phyloP scores from a whole-genome alignment of 441 rosid species.

The Daphne laureola region DNA sequence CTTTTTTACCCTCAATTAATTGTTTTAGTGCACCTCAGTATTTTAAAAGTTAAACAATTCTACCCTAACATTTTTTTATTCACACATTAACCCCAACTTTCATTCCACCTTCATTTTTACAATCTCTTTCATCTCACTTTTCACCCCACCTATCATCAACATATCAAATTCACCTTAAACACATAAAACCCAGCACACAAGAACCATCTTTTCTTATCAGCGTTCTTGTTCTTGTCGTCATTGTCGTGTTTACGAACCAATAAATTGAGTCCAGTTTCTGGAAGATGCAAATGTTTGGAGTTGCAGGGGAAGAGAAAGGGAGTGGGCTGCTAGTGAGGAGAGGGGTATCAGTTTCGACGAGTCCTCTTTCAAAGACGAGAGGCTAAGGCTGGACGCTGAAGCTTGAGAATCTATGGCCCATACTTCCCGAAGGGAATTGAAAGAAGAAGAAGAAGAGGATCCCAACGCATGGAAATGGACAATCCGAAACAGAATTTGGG shows the following conservation, averaged over 20 bases:
- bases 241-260: neutral
- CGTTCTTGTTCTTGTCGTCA: conserved; percentile 12
- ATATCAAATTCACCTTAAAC: too few relatives aligned
- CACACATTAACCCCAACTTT: too few relatives aligned
- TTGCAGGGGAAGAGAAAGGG: conserved; percentile 13
- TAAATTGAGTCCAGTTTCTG: conserved; percentile 9
- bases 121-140: too few relatives aligned
- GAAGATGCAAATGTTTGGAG: conserved; percentile 5
- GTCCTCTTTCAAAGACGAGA: conserved; percentile 52
- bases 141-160: too few relatives aligned
- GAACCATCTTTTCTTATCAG: conserved; percentile 14
- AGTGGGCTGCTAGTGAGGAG: neutral
- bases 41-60: too few relatives aligned
- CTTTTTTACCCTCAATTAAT: too few relatives aligned
- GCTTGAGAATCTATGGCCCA: conserved; percentile 73
- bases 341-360: conserved; percentile 37
- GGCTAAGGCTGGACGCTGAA: conserved; percentile 55
- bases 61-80: too few relatives aligned
- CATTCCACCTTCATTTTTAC: too few relatives aligned
- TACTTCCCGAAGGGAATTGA: conserved; percentile 37
- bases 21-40: too few relatives aligned
- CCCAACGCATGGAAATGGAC: conserved; percentile 95
- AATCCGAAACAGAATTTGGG: conserved; percentile 75
- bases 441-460: too few relatives aligned
- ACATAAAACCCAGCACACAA: too few relatives aligned